phyloP scores from a whole-genome alignment of 78 protist genomes.

The Dictyostelium firmibasis region DNA sequence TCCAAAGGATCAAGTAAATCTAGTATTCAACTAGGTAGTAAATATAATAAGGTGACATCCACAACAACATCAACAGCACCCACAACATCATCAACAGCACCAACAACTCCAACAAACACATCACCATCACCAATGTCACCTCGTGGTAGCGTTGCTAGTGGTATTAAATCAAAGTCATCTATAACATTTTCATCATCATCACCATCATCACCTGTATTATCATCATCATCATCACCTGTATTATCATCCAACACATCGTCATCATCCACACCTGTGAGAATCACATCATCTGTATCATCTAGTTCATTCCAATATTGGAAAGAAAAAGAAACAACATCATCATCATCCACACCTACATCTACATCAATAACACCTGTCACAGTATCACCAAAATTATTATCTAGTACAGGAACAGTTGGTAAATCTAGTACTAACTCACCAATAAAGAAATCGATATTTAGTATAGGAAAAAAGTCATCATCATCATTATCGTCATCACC shows the following conservation, averaged over 20 bases:
- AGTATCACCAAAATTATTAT: not conserved
- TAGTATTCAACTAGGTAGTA: not conserved
- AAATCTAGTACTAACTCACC: not conserved
- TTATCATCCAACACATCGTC: not conserved
- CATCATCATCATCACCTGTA: not conserved
- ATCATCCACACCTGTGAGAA: not conserved
- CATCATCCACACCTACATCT: not conserved
- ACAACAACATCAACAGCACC: not conserved
- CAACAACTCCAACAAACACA: not conserved
- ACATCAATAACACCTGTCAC: not conserved
- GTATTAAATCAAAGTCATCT: slow-evolving; percentile 2
- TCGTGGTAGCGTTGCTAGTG: slow-evolving; percentile 8
- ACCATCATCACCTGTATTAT: not conserved
- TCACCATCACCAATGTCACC: slow-evolving; percentile 4
- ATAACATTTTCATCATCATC: not conserved
- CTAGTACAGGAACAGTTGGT: not conserved
- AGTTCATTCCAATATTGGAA: slow-evolving; percentile 71
- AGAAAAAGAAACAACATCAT: slow-evolving; percentile 8
- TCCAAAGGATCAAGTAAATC: slow-evolving; percentile 1
- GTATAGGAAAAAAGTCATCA: slow-evolving; percentile 24
- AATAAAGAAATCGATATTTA: slow-evolving; percentile 22
- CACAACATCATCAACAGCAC: not conserved
- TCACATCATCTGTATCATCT: slow-evolving; percentile 8
- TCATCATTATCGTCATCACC: not conserved
- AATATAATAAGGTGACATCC: not conserved